Evolutionary conservation across 306 rosid genomes (phyloP), one percentile per base, ranked within the genome.

Genomic region (Pueraria montana): DNA sequence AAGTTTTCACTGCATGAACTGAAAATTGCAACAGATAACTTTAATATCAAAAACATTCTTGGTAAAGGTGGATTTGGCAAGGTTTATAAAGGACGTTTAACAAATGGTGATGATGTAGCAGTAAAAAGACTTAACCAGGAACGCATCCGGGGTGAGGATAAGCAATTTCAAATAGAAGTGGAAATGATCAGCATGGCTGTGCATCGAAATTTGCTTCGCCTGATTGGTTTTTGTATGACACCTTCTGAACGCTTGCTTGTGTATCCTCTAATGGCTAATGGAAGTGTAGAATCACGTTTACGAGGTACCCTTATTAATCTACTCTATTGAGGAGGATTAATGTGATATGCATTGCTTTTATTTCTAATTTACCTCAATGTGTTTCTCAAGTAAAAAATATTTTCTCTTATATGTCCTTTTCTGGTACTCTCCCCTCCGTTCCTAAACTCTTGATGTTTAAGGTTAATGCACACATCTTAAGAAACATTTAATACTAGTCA

Each of bases 1-100:
- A 88, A 92, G 81, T 96, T 92, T 91, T 92, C 98, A 24, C 84
- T 94, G 68, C 97, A 87, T 59, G 99, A 96, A 75, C 94, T 96
- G 75, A 96, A 84, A 87, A 92, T 92, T 73, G 98, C 99, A 45
- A 90, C 99, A 4, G 98, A 96, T 88, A 80, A 79, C 78, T 96
- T 96, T 56, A 90, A 91, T 91, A 87, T 83, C 78, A 86, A 48
- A 89, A 6, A 93, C 76, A 89, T 93, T 84, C 82, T 96, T 26
- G 99, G 99, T 67, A 88, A 85, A 88, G 99, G 99, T 82, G 97
- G 97, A 84, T 96, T 96, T 86, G 99, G 96, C 36, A 96, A 89
- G 86, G 99, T 96, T 78, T 96, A 96, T 79, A 94, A 88, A 82
- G 99, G 98, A 48, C 94, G 98, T 61, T 85, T 96, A 85, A 87